Conservation (phyloP, 2,329 filamentous ascomycete species). For the Penicillium sp. region DNA sequence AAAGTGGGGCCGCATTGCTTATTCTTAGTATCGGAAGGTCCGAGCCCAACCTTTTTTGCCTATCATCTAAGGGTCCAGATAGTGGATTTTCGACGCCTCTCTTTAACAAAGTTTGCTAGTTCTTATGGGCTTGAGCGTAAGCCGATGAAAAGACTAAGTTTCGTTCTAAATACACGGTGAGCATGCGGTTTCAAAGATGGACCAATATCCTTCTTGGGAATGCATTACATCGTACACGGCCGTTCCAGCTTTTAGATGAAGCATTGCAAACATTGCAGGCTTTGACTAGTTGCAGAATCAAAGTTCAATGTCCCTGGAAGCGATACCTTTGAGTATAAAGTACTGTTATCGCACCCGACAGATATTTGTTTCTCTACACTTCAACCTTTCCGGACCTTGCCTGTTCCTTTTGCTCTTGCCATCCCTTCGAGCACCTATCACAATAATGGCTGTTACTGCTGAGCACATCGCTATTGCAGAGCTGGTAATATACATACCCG, state of each 20-base stretch:
- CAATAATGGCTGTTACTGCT: neutral
- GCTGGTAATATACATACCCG: conserved; percentile 6
- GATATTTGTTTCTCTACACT: neutral
- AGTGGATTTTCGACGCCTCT: neutral
- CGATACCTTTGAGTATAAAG: neutral
- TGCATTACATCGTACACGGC: neutral
- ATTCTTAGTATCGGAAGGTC: neutral
- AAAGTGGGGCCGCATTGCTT: neutral
- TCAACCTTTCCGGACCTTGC: neutral
- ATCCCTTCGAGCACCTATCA: neutral
- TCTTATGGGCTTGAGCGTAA: neutral
- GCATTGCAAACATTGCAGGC: neutral
- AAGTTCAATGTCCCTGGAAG: too few relatives aligned
- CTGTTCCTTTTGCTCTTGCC: too few relatives aligned
- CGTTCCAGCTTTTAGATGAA: neutral
- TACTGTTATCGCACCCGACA: neutral
- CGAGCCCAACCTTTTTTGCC: neutral
- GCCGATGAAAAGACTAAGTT: too few relatives aligned
- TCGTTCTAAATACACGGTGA: too few relatives aligned
- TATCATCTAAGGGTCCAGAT: neutral
- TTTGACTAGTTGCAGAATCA: neutral
- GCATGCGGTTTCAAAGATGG: too few relatives aligned
- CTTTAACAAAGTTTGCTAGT: neutral
- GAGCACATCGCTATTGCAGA: conserved; percentile 7
- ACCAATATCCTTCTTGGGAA: neutral